These are phyloP conservation scores for Posidonia oceanica DNA, from an alignment of 116 monocot species.

Conservation along the genomic window DNA sequence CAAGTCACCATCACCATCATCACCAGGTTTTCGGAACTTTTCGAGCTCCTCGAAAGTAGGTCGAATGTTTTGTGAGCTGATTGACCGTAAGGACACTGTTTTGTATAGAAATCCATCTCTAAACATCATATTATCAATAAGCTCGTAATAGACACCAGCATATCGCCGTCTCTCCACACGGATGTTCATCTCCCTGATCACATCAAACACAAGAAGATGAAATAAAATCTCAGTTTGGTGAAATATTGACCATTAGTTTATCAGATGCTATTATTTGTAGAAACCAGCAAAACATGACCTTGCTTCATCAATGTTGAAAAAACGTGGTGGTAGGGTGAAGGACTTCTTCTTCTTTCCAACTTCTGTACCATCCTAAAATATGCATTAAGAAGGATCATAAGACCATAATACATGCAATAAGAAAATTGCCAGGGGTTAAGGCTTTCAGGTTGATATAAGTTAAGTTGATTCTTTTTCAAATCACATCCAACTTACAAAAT, in stretches of 20 bases:
- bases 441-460: too few species aligned
- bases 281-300: constrained; percentile 24
- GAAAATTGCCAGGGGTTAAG: too few species aligned
- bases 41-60: constrained; percentile 97
- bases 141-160: constrained; percentile 72
- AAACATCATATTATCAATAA: constrained; percentile 75
- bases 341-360: constrained; percentile 83
- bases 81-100: constrained; percentile 74
- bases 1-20: constrained; percentile 63
- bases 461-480: not conserved
- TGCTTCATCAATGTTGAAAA: constrained; percentile 92
- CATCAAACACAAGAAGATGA: constrained; percentile 5
- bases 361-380: constrained; percentile 68
- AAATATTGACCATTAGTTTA: not conserved
- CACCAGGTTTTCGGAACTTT: constrained; percentile 83
- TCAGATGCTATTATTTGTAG: not conserved
- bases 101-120: constrained; percentile 93
- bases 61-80: constrained; percentile 62
- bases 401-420: not conserved
- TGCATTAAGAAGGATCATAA: constrained; percentile 1
- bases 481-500: not conserved
- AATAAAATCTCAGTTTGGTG: not conserved
- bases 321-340: constrained; percentile 90
- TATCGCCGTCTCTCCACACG: constrained; percentile 74
- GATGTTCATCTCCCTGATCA: constrained; percentile 73